Conservation (phyloP, 352 stramenopile genomes). For the Phytophthora foliorum region DNA sequence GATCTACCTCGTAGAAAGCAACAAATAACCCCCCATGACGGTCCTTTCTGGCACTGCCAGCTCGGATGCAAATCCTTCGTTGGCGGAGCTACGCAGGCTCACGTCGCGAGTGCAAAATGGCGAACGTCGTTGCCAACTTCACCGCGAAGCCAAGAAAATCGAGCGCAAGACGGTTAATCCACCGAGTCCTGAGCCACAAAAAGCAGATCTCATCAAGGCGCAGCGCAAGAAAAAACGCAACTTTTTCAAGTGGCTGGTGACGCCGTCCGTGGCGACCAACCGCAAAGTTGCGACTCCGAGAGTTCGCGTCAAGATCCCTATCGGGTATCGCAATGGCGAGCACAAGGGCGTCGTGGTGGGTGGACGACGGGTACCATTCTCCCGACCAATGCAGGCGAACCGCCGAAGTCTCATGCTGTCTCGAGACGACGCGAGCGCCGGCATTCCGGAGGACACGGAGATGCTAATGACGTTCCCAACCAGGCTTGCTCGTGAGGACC, state of each 20-base stretch:
- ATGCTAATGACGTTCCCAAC: slow-evolving; percentile 28
- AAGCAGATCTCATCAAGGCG: slow-evolving; percentile 12
- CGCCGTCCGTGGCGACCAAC: slow-evolving; percentile 27
- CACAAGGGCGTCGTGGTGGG: slow-evolving; percentile 44
- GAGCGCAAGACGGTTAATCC: slow-evolving; percentile 3
- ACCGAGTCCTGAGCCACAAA: neutral
- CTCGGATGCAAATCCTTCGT: slow-evolving; percentile 1
- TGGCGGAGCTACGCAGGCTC: slow-evolving; percentile 23
- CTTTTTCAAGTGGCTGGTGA: slow-evolving; percentile 41
- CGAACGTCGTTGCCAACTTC: slow-evolving; percentile 27
- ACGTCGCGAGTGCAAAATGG: slow-evolving; percentile 27
- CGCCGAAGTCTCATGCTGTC: slow-evolving; percentile 26
- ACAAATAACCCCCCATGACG: slow-evolving; percentile 12
- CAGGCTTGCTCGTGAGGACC: slow-evolving; percentile 22
- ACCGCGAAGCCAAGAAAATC: slow-evolving; percentile 23
- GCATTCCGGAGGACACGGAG: slow-evolving; percentile 35
- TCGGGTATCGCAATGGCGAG: slow-evolving; percentile 36
- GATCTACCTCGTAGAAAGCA: slow-evolving; percentile 11
- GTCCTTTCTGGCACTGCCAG: neutral
- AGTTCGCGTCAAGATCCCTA: slow-evolving; percentile 45
- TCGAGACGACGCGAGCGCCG: slow-evolving; percentile 15
- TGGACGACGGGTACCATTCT: slow-evolving; percentile 40
- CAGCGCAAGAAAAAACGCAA: slow-evolving; percentile 31
- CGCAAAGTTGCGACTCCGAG: slow-evolving; percentile 27
- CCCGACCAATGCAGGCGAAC: slow-evolving; percentile 41